These are phyloP conservation scores for Hemileia vastatrix DNA, from an alignment of 1,284 basidiomycete genomes.

Conservation along the genomic window DNA sequence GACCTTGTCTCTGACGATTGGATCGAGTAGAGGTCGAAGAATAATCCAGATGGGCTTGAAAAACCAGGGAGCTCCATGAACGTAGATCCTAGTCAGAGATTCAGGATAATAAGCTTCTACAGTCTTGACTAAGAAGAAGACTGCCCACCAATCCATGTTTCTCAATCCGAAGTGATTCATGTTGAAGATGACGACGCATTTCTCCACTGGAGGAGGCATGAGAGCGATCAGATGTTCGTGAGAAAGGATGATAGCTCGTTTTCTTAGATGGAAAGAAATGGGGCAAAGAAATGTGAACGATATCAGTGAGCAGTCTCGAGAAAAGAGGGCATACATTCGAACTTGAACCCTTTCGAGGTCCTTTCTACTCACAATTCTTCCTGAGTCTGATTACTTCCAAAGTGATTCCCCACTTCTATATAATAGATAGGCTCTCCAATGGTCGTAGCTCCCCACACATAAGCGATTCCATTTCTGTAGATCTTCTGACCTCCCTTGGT, in stretches of 20 bases:
- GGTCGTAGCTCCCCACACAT: constrained; percentile 31
- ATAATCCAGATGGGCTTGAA: constrained; percentile 41
- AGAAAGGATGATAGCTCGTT: constrained; percentile 32
- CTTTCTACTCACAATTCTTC: too few relatives aligned
- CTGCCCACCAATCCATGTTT: constrained; percentile 38
- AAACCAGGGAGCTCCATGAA: constrained; percentile 39
- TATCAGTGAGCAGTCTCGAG: not conserved
- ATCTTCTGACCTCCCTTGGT: constrained; percentile 36
- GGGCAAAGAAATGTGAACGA: not conserved
- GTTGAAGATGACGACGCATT: constrained; percentile 39
- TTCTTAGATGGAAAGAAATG: constrained; percentile 12
- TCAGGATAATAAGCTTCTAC: constrained; percentile 39
- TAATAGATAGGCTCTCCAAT: constrained; percentile 36
- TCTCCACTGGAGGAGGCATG: constrained; percentile 38
- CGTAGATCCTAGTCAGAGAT: constrained; percentile 35
- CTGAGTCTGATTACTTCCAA: too few relatives aligned
- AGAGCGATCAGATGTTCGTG: constrained; percentile 33
- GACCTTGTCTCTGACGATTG: constrained; percentile 38
- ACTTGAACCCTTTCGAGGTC: too few relatives aligned
- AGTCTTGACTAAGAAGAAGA: constrained; percentile 41
- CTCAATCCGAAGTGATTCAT: constrained; percentile 38
- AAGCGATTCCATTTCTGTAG: constrained; percentile 36
- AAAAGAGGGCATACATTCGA: not conserved
- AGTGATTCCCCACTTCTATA: constrained; percentile 38
- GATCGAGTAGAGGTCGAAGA: constrained; percentile 35